Percentiles rank a stretch among this genome's conserved stretches.
Evolutionary conservation across 176 grass and related monocot species (phyloP).

Genomic region (Stipa capillata): DNA sequence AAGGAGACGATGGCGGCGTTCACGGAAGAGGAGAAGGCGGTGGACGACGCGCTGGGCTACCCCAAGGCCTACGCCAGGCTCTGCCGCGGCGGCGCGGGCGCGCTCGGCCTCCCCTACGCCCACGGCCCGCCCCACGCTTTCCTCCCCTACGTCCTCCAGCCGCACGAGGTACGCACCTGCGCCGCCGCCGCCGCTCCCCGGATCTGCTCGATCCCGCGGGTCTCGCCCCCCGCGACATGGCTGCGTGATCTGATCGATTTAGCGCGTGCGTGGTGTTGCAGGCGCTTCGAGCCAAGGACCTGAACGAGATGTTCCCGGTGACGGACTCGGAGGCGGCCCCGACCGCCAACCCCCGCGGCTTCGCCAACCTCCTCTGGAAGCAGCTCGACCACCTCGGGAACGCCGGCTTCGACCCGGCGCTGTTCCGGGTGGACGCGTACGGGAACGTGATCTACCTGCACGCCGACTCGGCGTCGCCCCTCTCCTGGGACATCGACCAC

Average conservation of each 20-base stretch:
- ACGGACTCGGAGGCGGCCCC: constrained; percentile 50
- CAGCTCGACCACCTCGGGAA: constrained; percentile 88
- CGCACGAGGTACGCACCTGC: constrained; percentile 55
- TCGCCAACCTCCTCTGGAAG: constrained; percentile 78
- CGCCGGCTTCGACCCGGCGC: constrained; percentile 88
- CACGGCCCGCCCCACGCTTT: constrained; percentile 77
- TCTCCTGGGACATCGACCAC: constrained; percentile 85
- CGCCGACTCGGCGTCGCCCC: constrained; percentile 74
- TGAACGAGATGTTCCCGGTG: constrained; percentile 74
- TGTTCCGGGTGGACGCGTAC: constrained; percentile 76
- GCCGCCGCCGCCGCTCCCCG: too few species aligned
- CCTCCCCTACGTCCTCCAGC: constrained; percentile 74
- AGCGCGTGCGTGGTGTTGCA: background rate
- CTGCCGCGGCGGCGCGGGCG: constrained; percentile 53
- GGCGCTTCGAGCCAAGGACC: constrained; percentile 52
- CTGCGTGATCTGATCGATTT: too few species aligned
- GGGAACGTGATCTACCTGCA: constrained; percentile 93
- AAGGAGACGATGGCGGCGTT: constrained; percentile 42
- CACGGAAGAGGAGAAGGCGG: constrained; percentile 71
- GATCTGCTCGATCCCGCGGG: background rate
- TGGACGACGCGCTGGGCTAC: constrained; percentile 68
- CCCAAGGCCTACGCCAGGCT: constrained; percentile 84
- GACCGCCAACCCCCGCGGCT: constrained; percentile 59
- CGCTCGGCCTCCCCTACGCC: constrained; percentile 45
- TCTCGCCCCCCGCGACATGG: too few species aligned